phyloP scores from a whole-genome alignment of 1,284 basidiomycete species.

The Xanthoconium separans region DNA sequence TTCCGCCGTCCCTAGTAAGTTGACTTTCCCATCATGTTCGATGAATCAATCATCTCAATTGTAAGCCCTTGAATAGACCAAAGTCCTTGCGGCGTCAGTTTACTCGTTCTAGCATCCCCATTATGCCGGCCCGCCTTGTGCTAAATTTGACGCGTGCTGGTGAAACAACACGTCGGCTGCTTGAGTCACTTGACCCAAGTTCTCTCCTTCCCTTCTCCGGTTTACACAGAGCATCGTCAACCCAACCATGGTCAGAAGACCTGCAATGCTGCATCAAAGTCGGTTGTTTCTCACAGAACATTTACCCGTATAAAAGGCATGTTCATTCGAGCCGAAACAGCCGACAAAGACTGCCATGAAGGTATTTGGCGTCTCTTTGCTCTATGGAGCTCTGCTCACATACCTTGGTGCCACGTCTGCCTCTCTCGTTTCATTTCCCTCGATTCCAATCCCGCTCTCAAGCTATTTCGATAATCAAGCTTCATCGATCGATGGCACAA shows the following conservation, averaged over 20 bases:
- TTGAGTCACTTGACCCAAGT: not conserved
- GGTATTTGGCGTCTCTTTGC: conserved; percentile 16
- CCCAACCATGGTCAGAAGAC: not conserved
- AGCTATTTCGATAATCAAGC: conserved; percentile 41
- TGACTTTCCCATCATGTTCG: too few relatives aligned
- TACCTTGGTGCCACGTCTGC: conserved; percentile 12
- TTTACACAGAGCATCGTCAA: not conserved
- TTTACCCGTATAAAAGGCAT: not conserved
- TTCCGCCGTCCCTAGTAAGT: too few relatives aligned
- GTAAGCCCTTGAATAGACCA: too few relatives aligned
- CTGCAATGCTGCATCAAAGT: not conserved
- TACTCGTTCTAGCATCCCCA: not conserved
- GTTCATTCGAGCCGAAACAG: conserved; percentile 7
- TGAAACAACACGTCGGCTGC: not conserved
- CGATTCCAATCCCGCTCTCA: conserved; percentile 26
- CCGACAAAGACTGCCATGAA: conserved; percentile 5
- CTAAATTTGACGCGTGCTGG: not conserved
- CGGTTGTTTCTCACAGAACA: not conserved
- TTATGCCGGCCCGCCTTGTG: not conserved
- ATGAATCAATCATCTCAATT: too few relatives aligned
- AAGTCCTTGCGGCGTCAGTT: too few relatives aligned
- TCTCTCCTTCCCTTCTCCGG: not conserved
- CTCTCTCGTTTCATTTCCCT: conserved; percentile 31
- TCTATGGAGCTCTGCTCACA: conserved; percentile 16
- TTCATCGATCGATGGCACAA: conserved; percentile 38